Percentiles rank a stretch among this genome's conserved stretches.
phyloP scores from a whole-genome alignment of 257 asterid genomes.

The Salvia hispanica region DNA sequence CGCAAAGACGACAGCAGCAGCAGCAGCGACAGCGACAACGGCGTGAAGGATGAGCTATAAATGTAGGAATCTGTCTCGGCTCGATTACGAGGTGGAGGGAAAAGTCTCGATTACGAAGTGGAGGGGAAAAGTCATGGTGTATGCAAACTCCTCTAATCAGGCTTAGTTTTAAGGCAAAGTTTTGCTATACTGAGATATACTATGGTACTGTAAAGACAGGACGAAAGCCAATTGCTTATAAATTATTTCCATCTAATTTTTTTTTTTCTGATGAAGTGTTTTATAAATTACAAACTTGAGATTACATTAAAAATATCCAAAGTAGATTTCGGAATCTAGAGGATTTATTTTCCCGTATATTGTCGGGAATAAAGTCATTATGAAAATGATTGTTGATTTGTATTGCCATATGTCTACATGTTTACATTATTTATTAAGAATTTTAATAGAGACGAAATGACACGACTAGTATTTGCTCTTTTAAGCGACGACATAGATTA shows the following conservation, averaged over 20 bases:
- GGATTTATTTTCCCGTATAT: too few relatives aligned
- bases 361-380: too few relatives aligned
- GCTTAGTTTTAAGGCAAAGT: background rate
- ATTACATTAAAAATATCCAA: too few relatives aligned
- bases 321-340: too few relatives aligned
- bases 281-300: background rate
- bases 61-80: background rate
- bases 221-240: conserved; percentile 16
- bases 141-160: conserved; percentile 2
- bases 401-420: too few relatives aligned
- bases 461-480: too few relatives aligned
- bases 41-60: conserved; percentile 76
- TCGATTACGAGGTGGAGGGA: background rate
- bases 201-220: conserved; percentile 10
- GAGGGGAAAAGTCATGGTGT: background rate
- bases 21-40: conserved; percentile 28
- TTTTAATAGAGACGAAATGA: too few relatives aligned
- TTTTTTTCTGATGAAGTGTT: background rate
- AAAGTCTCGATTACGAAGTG: background rate
- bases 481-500: too few relatives aligned
- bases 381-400: too few relatives aligned
- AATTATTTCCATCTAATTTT: conserved; percentile 7
- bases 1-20: conserved; percentile 36
- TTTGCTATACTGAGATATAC: conserved; percentile 12
- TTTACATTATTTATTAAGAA: background rate